phyloP scores from a whole-genome alignment of 2,329 filamentous ascomycete species.

The Mariannaea sp. region DNA sequence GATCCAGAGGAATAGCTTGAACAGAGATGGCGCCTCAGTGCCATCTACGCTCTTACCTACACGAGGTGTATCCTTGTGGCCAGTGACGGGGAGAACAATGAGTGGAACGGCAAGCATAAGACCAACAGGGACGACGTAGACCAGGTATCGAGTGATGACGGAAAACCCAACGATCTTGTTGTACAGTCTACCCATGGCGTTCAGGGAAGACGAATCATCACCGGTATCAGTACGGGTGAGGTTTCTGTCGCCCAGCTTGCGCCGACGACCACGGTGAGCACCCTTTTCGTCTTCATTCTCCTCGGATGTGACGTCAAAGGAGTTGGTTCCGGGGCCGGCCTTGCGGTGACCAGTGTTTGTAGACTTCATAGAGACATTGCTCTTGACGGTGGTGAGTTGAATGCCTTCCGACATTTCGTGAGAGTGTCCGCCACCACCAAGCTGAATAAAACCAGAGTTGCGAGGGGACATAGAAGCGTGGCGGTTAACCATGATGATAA shows the following conservation, averaged over 20 bases:
- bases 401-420: slow-evolving; percentile 53
- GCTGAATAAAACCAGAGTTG: slow-evolving; percentile 52
- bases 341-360: slow-evolving; percentile 57
- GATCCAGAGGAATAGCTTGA: slow-evolving; percentile 70
- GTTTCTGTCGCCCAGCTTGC: slow-evolving; percentile 50
- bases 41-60: slow-evolving; percentile 20
- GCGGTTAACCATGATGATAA: slow-evolving; percentile 35
- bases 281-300: slow-evolving; percentile 52
- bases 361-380: slow-evolving; percentile 55
- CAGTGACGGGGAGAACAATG: slow-evolving; percentile 56
- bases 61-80: slow-evolving; percentile 28
- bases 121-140: slow-evolving; percentile 69
- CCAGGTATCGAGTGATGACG: slow-evolving; percentile 66
- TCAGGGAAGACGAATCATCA: slow-evolving; percentile 63
- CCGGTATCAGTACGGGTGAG: slow-evolving; percentile 53
- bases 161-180: slow-evolving; percentile 67
- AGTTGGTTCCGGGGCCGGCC: slow-evolving; percentile 46
- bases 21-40: slow-evolving; percentile 51
- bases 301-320: slow-evolving; percentile 41
- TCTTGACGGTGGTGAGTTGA: slow-evolving; percentile 60
- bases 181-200: slow-evolving; percentile 69
- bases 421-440: slow-evolving; percentile 39
- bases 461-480: slow-evolving; percentile 44
- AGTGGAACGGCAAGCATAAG: slow-evolving; percentile 66
- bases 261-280: slow-evolving; percentile 52